Percentiles rank a stretch among this genome's conserved stretches.
Conservation (phyloP, 345 rosid genomes). For the Camelina hispida region DNA sequence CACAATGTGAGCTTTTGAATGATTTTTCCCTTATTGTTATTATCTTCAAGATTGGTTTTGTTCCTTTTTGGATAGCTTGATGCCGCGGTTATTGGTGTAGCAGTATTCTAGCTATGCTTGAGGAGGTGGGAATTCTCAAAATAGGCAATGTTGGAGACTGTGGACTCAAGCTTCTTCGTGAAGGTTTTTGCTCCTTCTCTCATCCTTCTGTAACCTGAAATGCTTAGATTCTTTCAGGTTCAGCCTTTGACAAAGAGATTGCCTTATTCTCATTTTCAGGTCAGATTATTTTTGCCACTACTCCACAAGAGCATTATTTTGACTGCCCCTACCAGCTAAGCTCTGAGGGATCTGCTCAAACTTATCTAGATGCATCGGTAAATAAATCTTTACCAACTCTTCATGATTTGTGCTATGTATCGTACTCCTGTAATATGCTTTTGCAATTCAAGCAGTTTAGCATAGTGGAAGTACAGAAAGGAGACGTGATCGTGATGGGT, state of each 20-base stretch:
- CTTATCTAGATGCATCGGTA: constrained; percentile 89
- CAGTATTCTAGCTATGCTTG: constrained; percentile 82
- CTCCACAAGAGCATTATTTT: constrained; percentile 87
- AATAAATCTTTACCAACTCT: neutral
- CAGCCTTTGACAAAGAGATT: neutral
- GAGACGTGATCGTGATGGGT: constrained; percentile 80
- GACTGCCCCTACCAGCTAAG: constrained; percentile 91
- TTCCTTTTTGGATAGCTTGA: constrained; percentile 25
- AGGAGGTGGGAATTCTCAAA: constrained; percentile 68
- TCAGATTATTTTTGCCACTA: constrained; percentile 62
- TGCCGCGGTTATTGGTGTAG: constrained; percentile 34
- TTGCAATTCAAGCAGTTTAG: constrained; percentile 56
- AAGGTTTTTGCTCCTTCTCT: constrained; percentile 46
- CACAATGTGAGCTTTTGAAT: constrained; percentile 53
- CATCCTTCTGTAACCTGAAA: neutral
- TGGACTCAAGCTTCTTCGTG: constrained; percentile 76
- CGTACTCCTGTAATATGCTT: constrained; percentile 7
- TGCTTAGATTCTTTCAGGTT: neutral
- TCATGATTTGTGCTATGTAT: neutral
- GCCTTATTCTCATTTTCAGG: constrained; percentile 53
- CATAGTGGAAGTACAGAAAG: constrained; percentile 60
- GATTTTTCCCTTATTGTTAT: neutral
- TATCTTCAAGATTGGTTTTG: constrained; percentile 5
- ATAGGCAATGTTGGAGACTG: constrained; percentile 86
- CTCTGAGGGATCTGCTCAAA: constrained; percentile 76